phyloP scores from a whole-genome alignment of 345 rosid species.

The Populus nigra region DNA sequence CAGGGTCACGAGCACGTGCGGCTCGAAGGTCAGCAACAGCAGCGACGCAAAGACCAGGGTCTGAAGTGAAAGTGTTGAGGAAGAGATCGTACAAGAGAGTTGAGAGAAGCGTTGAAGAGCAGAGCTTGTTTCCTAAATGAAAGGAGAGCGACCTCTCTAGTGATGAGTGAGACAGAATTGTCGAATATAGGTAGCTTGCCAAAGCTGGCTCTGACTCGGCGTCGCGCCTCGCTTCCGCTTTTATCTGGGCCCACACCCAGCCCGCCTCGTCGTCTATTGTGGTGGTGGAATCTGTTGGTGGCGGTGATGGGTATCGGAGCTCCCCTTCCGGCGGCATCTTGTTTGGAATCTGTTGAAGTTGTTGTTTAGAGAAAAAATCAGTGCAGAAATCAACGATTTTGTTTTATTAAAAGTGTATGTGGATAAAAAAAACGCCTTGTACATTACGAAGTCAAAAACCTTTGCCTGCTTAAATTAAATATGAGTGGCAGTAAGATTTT shows the following conservation, averaged over 20 bases:
- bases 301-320: slow-evolving; percentile 32
- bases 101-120: slow-evolving; percentile 93
- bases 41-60: slow-evolving; percentile 66
- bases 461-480: too few relatives aligned
- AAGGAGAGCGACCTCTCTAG: slow-evolving; percentile 83
- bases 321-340: slow-evolving; percentile 61
- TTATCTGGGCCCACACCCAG: slow-evolving; percentile 74
- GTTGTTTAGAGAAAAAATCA: too few relatives aligned
- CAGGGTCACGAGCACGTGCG: slow-evolving; percentile 80
- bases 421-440: too few relatives aligned
- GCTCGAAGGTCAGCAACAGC: slow-evolving; percentile 94
- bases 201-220: slow-evolving; percentile 94
- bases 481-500: too few relatives aligned
- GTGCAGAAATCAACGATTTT: too few relatives aligned
- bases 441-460: too few relatives aligned
- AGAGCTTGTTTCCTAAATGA: slow-evolving; percentile 93
- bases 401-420: too few relatives aligned
- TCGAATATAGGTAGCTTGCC: slow-evolving; percentile 93
- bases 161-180: slow-evolving; percentile 86
- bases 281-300: slow-evolving; percentile 15
- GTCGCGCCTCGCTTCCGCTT: slow-evolving; percentile 86
- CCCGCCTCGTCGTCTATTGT: slow-evolving; percentile 49
- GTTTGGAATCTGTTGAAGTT: background rate
- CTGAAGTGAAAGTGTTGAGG: slow-evolving; percentile 73
- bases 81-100: slow-evolving; percentile 92